A percentile compares a stretch with the other conserved stretches of the same genome.
phyloP scores from a whole-genome alignment of 75 land plant species.

The Pinus tabuliformis region DNA sequence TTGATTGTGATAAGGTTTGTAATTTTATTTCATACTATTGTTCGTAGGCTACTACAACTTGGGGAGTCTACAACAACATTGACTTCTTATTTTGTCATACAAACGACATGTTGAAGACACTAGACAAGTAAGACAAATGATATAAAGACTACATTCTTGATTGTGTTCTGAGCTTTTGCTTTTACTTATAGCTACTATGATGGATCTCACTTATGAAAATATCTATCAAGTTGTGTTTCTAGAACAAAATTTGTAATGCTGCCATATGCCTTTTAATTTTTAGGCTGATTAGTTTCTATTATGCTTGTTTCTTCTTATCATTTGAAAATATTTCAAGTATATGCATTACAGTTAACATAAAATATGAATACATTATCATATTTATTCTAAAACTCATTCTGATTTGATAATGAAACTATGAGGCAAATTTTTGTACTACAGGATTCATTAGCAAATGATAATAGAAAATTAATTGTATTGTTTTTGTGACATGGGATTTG shows the following conservation, averaged over 20 bases:
- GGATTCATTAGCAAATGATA: neutral
- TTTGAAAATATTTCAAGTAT: neutral
- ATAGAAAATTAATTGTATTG: neutral
- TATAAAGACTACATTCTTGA: neutral
- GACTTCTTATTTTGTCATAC: constrained; percentile 85
- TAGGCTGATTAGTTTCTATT: neutral
- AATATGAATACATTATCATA: neutral
- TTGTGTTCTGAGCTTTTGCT: neutral
- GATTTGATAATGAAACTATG: no score
- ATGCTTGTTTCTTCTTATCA: neutral
- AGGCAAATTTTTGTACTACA: no score
- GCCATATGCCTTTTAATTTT: neutral
- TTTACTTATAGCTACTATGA: neutral
- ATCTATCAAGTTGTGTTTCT: neutral
- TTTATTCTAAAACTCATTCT: neutral
- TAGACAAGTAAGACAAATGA: constrained; percentile 34
- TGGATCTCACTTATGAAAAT: neutral
- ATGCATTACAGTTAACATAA: neutral
- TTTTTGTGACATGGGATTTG: neutral
- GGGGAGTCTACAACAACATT: constrained; percentile 80
- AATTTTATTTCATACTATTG: neutral
- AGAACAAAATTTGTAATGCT: neutral
- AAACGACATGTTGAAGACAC: constrained; percentile 88
- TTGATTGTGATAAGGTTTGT: neutral
- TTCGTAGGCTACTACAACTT: constrained; percentile 54